Conservation (phyloP, 176 grass and related monocot species). For the Musa acuminata region DNA sequence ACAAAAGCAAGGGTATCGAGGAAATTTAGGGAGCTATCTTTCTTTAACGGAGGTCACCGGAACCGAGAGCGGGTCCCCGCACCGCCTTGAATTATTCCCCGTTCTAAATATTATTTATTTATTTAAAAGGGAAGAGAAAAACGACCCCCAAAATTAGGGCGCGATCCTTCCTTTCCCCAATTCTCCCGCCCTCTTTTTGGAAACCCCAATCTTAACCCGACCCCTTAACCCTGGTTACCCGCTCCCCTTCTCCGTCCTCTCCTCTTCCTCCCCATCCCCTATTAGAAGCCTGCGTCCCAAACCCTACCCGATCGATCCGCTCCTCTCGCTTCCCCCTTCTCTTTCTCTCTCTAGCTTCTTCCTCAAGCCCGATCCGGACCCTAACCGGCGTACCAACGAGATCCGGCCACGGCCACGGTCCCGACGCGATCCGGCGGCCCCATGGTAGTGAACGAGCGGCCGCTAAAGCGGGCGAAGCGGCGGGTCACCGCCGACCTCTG, state of each 20-base stretch:
- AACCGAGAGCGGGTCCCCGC: no score
- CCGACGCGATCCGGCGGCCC: constrained; percentile 5
- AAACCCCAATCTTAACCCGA: constrained; percentile 30
- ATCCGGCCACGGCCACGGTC: constrained; percentile 45
- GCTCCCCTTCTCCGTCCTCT: constrained; percentile 10
- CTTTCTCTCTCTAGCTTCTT: background rate
- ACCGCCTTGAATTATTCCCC: no score
- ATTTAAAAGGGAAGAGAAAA: no score
- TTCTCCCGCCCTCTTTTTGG: constrained; percentile 22
- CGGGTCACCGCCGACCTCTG: constrained; percentile 35
- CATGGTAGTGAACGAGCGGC: constrained; percentile 94
- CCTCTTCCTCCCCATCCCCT: background rate
- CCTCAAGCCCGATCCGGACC: constrained; percentile 12
- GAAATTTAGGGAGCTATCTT: no score
- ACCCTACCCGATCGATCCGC: constrained; percentile 9
- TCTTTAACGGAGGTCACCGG: no score
- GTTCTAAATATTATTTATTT: no score
- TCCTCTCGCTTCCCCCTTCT: background rate
- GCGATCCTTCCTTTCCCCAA: background rate
- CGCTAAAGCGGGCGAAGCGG: constrained; percentile 76
- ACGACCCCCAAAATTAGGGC: background rate
- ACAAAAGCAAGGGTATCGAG: no score
- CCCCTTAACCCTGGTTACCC: constrained; percentile 18
- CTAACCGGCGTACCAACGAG: constrained; percentile 8
- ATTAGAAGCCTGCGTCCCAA: background rate